Conservation (phyloP, 495 filamentous ascomycete species). For the Neurospora africana region DNA sequence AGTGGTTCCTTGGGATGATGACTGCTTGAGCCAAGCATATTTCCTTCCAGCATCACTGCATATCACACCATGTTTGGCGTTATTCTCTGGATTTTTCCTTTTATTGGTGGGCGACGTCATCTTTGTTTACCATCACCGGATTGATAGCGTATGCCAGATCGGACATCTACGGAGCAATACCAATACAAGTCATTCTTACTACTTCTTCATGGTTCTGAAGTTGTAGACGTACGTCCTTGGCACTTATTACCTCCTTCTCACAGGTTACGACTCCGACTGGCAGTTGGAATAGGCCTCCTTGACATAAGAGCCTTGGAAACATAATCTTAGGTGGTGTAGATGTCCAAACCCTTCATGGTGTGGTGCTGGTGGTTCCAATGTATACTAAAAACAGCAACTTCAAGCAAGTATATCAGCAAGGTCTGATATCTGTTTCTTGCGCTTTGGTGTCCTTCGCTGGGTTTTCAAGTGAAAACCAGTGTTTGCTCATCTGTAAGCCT, state of each 20-base stretch:
- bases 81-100: not conserved
- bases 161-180: not conserved
- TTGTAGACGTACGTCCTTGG: not conserved
- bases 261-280: not conserved
- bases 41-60: not conserved
- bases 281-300: not conserved
- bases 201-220: not conserved
- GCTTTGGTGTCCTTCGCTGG: not conserved
- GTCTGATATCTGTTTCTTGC: not conserved
- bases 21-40: not conserved
- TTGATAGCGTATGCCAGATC: not conserved
- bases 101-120: not conserved
- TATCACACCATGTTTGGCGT: not conserved
- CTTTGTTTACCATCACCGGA: not conserved
- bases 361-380: not conserved
- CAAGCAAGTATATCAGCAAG: not conserved
- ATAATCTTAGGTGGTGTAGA: not conserved
- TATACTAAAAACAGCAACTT: not conserved
- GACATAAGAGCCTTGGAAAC: not conserved
- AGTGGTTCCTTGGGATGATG: slow-evolving; percentile 21
- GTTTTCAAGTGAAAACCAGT: not conserved
- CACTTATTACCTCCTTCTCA: not conserved
- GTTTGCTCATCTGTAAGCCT: not conserved
- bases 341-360: not conserved
- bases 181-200: not conserved